phyloP scores from a whole-genome alignment of 164 flowering plant species.

The Brasenia schreberi region DNA sequence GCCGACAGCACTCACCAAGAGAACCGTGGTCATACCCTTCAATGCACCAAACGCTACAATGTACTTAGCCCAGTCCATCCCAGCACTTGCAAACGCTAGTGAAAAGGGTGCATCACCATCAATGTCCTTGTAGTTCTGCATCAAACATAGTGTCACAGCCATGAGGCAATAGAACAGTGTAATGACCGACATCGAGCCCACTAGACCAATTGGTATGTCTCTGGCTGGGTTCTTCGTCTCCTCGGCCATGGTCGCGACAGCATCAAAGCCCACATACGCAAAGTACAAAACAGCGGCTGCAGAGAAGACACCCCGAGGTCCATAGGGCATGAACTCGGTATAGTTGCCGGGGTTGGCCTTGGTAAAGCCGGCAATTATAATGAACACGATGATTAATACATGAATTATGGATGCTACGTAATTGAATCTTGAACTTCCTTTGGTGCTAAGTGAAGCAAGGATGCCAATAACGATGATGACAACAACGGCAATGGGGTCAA shows the following conservation, averaged over 20 bases:
- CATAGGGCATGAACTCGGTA: conserved; percentile 30
- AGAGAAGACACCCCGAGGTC: conserved; percentile 36
- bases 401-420: conserved; percentile 36
- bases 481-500: conserved; percentile 51
- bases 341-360: conserved; percentile 29
- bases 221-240: conserved; percentile 52
- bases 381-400: conserved; percentile 28
- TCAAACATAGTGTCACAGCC: conserved; percentile 34
- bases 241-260: conserved; percentile 57
- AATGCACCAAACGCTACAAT: conserved; percentile 38
- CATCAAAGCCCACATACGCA: conserved; percentile 54
- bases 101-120: conserved; percentile 39
- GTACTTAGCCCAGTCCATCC: conserved; percentile 51
- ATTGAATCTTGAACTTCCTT: conserved; percentile 46
- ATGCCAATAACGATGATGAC: conserved; percentile 16
- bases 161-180: conserved; percentile 30
- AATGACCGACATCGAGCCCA: conserved; percentile 49
- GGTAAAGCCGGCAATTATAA: conserved; percentile 37
- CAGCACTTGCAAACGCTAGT: conserved; percentile 30
- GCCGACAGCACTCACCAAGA: conserved; percentile 35
- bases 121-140: conserved; percentile 27
- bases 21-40: conserved; percentile 44
- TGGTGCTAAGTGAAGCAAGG: conserved; percentile 26
- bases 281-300: conserved; percentile 57
- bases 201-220: conserved; percentile 59